Evolutionary conservation across 208 protist genomes (phyloP), one percentile per base, ranked within the genome.

Genomic region (Trypanosoma theileri): DNA sequence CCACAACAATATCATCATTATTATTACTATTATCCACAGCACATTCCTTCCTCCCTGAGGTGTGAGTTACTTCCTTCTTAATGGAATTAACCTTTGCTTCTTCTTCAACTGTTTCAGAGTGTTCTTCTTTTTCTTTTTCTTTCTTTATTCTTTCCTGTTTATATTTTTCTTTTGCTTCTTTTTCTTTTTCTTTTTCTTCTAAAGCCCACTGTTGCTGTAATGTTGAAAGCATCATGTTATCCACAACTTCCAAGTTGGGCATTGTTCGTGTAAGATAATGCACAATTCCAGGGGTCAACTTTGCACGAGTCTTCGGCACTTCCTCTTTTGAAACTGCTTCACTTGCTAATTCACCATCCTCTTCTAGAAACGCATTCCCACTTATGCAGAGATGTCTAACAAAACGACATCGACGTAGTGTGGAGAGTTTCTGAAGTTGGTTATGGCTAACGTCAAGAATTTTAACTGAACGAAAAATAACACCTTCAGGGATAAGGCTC

Each of bases 381-480:
- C 75, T 69, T 35, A 96, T 51, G 56, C 77, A 81, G 42, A 96
- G 56, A 66, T 91, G 79, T 42, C 75, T 62, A 59, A 96, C 65
- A 60, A 81, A 96, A 24, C 66, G 77, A 71, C 85, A 96, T 35
- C 91, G 87, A 10, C 91, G 87, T 71, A 96, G 68, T 22, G 87
- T 88, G 14, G 66, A 57, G 11, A 89, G 59, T 13, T 79, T 64
- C 0, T 61, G 41, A 28, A 96, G 66, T 13, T 71, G 41, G 51
- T 93, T 96, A 77, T 86, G 70, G 70, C 82, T 89, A 28, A 96
- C 81, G 64, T 96, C 91, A 12, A 96, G 75, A 42, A 92, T 89
- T 53, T 93, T 82, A 55, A 96, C 53, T 0, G 91, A 96, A 56
- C 86, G 85, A 40, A 90, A 69, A 28, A 96, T 86, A 44, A 92